These are phyloP conservation scores for Cynara cardunculus DNA, from an alignment of 129 eudicot species.

Conservation along the genomic window DNA sequence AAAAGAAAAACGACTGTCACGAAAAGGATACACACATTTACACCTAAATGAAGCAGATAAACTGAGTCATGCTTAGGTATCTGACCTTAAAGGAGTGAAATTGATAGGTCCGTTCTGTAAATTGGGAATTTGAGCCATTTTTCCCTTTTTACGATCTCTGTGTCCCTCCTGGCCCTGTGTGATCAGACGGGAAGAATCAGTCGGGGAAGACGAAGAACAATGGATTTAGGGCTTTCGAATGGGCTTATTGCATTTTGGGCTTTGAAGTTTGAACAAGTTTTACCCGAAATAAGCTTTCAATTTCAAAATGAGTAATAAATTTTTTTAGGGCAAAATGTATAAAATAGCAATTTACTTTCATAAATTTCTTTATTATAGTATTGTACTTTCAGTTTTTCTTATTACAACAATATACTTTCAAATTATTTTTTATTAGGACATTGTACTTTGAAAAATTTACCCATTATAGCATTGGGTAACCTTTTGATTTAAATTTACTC, in stretches of 20 bases:
- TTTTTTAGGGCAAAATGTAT: too few relatives aligned
- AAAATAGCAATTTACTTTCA: too few relatives aligned
- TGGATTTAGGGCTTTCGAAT: conserved; percentile 9
- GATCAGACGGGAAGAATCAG: neutral
- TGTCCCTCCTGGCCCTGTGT: neutral
- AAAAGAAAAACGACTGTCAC: conserved; percentile 2
- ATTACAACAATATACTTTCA: too few relatives aligned
- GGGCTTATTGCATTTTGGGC: neutral
- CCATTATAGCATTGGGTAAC: too few relatives aligned
- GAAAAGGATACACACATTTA: neutral
- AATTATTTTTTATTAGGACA: too few relatives aligned
- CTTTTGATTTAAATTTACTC: too few relatives aligned
- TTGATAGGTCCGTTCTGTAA: conserved; percentile 83
- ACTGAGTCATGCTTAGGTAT: neutral
- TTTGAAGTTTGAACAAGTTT: neutral
- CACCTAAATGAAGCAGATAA: neutral
- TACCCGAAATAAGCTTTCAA: too few relatives aligned
- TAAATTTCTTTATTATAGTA: too few relatives aligned
- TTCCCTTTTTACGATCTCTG: conserved; percentile 14
- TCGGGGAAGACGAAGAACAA: neutral
- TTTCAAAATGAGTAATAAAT: too few relatives aligned
- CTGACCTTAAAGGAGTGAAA: conserved; percentile 61
- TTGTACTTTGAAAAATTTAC: too few relatives aligned
- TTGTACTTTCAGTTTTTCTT: too few relatives aligned
- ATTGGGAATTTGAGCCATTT: conserved; percentile 92